Base-by-base conservation (phyloP, 2,329 filamentous ascomycete genomes). In the Anthostomella pinea region DNA sequence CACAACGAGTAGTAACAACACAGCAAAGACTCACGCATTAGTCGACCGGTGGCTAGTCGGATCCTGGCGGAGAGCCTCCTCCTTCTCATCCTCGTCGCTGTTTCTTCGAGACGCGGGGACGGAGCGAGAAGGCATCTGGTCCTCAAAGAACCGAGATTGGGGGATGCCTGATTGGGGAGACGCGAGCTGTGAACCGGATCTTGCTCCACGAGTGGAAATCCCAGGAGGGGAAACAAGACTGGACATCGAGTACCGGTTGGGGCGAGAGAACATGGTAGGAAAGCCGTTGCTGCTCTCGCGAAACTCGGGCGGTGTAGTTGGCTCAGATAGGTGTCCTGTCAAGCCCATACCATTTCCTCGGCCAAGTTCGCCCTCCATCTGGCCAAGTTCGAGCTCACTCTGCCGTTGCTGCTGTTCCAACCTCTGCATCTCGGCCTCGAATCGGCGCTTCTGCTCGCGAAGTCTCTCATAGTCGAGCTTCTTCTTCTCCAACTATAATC, bases 251-350 rank as follows among this genome's bases (percentile, higher is more conserved):
- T 95, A 91, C 45, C 90, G 80, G 60, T 90, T 90, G 27, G 88
- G 86, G 26, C 88, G 81, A 37, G 87, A 88, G 58, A 93, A 86
- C 49, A 85, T 81, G 54, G 81, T 81, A 38, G 85, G 81, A 55
- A 95, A 91, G 27, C 83, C 83, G 44, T 79, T 71, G 39, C 63
- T 63, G 9, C 68, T 80, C 48, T 95, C 88, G 52, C 82, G 83
- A 62, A 93, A 91, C 63, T 97, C 93, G 20, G 93, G 93, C 15
- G 93, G 93, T 15, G 93, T 98, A 2, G 93, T 96, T 11, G 93
- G 93, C 66, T 97, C 91, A 52, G 87, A 95, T 59, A 94, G 87
- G 54, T 90, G 85, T 35, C 86, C 86, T 43, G 80, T 72, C 44
- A 73, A 65, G 53, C 73, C 60, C 40, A 64, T 69, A 53, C 49